Base-by-base conservation (phyloP, 2,329 filamentous ascomycete species). In the Waltergamsia citrina region DNA sequence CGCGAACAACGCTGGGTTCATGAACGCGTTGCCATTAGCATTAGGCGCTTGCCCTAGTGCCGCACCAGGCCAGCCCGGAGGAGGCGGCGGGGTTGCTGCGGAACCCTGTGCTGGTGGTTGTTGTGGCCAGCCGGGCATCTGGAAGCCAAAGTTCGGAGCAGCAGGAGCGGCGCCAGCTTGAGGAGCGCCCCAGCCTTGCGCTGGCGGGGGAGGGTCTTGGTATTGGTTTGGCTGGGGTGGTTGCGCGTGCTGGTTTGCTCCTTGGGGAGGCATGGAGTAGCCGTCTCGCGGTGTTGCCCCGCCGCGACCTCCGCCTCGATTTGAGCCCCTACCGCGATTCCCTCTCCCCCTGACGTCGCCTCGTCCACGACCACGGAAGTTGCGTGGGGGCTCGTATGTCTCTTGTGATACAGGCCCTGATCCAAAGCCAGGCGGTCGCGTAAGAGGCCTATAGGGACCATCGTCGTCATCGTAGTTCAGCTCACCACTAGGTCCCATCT, bases 361-460 rank as follows among this genome's bases (percentile, higher is more conserved):
- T 27, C 52, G 52, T 1, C 60, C 60, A 16, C 59, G 48, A 8
- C 70, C 70, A 43, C 69, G 57, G 33, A 52, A 56, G 28, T 65
- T 60, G n/a, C 63, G 59, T 29, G 42, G 43, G 23, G 59, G 40
- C 50, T 66, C 51, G 17, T 49, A 50, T 4, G 42, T 41, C 54
- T 65, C 47, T 52, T 52, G 53, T 46, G 64, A 48, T 27, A 50
- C 60, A 47, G 62, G 70, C 0, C 60, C 64, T 38, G 61, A 60
- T 6, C 67, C 71, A 38, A 81, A 76, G 32, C 78, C 78, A 14
- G 71, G 65, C 2, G 84, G 84, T 14, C 84, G 67, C 15, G 78
- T 57, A 14, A 90, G 65, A 5, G 81, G 81, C 41, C 76, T 81
- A 52, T 90, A 90, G 1, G 76, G 74, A 1, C 78, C 78, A 39